Percentiles rank a stretch among this genome's conserved stretches.
These are phyloP conservation scores for Golubevia sp. DNA, from an alignment of 1,284 basidiomycete genomes.

Conservation along the genomic window DNA sequence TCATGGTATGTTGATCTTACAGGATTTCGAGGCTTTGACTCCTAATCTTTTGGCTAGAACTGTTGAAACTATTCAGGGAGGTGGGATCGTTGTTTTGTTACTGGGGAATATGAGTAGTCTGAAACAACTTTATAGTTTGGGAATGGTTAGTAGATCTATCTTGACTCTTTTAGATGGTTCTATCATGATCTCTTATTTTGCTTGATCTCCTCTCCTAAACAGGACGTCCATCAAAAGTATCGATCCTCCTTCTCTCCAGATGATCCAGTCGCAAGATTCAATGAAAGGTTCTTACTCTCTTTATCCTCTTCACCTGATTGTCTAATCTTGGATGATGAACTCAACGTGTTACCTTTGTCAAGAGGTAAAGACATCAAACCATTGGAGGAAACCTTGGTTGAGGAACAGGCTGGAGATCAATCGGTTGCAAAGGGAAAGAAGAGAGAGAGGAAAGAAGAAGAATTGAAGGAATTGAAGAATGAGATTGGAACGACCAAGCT, in stretches of 20 bases:
- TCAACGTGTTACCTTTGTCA: constrained; percentile 97
- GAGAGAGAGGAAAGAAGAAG: constrained; percentile 65
- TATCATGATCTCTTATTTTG: neutral
- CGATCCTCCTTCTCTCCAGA: constrained; percentile 83
- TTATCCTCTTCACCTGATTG: constrained; percentile 84
- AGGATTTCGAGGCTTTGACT: constrained; percentile 98
- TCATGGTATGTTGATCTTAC: constrained; percentile 94
- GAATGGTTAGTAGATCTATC: constrained; percentile 75
- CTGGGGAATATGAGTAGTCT: constrained; percentile 95
- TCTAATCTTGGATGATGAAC: constrained; percentile 92
- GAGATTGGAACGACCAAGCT: constrained; percentile 82
- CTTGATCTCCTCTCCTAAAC: neutral
- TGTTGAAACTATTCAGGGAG: constrained; percentile 97
- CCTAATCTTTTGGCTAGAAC: constrained; percentile 95
- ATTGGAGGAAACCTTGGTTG: constrained; percentile 66
- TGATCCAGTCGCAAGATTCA: constrained; percentile 90
- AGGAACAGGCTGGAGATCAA: constrained; percentile 21
- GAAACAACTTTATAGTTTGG: constrained; percentile 90
- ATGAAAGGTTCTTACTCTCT: constrained; percentile 79
- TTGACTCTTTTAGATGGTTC: neutral
- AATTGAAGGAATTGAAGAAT: constrained; percentile 81
- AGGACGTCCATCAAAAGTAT: constrained; percentile 94
- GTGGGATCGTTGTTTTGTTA: constrained; percentile 87
- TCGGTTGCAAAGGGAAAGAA: constrained; percentile 66
- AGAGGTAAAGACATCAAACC: constrained; percentile 88